Evolutionary conservation across 1,284 basidiomycete genomes (phyloP), one percentile per base, ranked within the genome.

Genomic region (Boletellus deceptivus): DNA sequence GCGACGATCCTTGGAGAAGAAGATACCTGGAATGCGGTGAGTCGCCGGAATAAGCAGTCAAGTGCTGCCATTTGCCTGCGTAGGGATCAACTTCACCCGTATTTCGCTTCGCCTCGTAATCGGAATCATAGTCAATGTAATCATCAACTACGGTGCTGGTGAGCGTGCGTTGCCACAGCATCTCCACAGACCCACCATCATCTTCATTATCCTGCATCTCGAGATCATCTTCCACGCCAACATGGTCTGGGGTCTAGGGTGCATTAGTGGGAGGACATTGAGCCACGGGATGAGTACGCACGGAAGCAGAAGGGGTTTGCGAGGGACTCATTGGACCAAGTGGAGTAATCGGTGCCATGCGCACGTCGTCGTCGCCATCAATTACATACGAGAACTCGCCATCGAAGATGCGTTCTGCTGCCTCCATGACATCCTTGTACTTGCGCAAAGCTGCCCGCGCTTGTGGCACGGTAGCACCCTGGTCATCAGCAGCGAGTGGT

Each of bases 1-100:
- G 27, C 82, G 78, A 44, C 93, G 78, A 64, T 93, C 88, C 73
- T 94, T 94, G 41, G 91, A 94, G 70, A 93, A 94, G 76, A 94
- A 94, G 46, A 94, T 82, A 24, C 89, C 90, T 92, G 54, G 7
- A 36, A 27, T 1, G 31, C 6, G 48, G 41, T 63, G 42, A 62
- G 45, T 17, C 20, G 22, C 38, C 8, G 48, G 46, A 56, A 45
- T 43, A 53, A 6, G 33, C 6, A 25, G n/a, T 31, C 10, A 3
- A 27, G 34, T 38, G 46, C 31, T 54, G 25, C 11, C 27, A 56
- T 69, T 55, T 67, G 81, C 90, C 89, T 55, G 91, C 85, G 66
- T 95, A 95, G 9, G 92, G 92, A 71, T 95, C 91, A 11, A 83
- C 83, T 55, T 85, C 80, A 37, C 67, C 70, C 29, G 64, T 65